Percentiles rank a stretch among this genome's conserved stretches.
phyloP scores from a whole-genome alignment of 805 yeast genomes.

The Wickerhamomyces alni region DNA sequence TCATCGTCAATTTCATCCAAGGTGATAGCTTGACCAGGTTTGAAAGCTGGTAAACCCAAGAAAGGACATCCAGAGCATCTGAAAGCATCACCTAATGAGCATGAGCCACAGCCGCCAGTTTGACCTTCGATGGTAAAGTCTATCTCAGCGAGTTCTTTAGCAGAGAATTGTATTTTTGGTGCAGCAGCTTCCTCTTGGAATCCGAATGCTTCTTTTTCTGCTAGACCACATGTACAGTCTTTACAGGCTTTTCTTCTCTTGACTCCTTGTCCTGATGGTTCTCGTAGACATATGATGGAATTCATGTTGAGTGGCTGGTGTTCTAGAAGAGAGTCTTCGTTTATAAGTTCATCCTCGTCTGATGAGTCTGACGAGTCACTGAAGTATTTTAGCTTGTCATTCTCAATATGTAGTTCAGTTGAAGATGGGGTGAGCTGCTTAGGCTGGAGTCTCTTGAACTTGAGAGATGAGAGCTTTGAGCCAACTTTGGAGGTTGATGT shows the following conservation, averaged over 20 bases:
- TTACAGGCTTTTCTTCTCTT: slow-evolving; percentile 90
- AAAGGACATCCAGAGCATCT: slow-evolving; percentile 98
- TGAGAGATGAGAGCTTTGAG: slow-evolving; percentile 21
- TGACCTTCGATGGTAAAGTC: slow-evolving; percentile 97
- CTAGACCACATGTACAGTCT: slow-evolving; percentile 96
- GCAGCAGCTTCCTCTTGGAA: slow-evolving; percentile 33
- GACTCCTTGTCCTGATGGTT: slow-evolving; percentile 51
- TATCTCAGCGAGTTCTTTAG: slow-evolving; percentile 77
- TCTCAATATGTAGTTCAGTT: slow-evolving; percentile 11
- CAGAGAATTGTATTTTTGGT: slow-evolving; percentile 39
- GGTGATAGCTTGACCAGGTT: slow-evolving; percentile 89
- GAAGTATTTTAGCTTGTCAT: slow-evolving; percentile 19
- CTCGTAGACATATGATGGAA: slow-evolving; percentile 25
- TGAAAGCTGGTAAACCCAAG: slow-evolving; percentile 95
- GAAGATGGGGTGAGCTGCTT: slow-evolving; percentile 14
- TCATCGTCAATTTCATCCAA: slow-evolving; percentile 75
- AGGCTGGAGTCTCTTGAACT: slow-evolving; percentile 20
- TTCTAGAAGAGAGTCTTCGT: slow-evolving; percentile 8
- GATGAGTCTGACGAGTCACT: slow-evolving; percentile 9
- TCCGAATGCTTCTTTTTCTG: slow-evolving; percentile 74
- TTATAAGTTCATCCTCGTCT: slow-evolving; percentile 28
- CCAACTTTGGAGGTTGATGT: slow-evolving; percentile 11
- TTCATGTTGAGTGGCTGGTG: slow-evolving; percentile 31
- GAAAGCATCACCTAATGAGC: slow-evolving; percentile 97
- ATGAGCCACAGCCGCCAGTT: slow-evolving; percentile 95